Conservation (phyloP, 2,329 filamentous ascomycete genomes). For the Fusarium nematophilum region DNA sequence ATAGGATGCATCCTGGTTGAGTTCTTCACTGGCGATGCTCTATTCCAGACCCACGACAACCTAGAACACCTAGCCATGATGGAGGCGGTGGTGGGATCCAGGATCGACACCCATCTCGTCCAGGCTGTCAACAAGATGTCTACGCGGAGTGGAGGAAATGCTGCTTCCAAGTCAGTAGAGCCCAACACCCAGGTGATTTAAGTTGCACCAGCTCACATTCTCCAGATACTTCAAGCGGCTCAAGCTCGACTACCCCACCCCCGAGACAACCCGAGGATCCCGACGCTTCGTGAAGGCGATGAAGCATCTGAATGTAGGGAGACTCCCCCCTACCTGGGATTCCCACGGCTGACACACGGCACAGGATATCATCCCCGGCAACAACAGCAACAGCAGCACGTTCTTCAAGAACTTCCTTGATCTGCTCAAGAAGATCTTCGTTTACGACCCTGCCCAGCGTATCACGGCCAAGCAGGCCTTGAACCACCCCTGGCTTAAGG, state of each 20-base stretch:
- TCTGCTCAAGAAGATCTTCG: conserved; percentile 73
- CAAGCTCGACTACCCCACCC: conserved; percentile 72
- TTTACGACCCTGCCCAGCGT: conserved; percentile 73
- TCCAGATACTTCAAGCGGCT: conserved; percentile 73
- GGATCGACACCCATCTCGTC: conserved; percentile 70
- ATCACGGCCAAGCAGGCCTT: conserved; percentile 75
- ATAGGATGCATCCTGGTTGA: conserved; percentile 79
- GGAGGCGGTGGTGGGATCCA: conserved; percentile 72
- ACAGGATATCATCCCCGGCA: conserved; percentile 73
- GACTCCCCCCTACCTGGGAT: background rate
- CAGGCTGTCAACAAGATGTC: conserved; percentile 61
- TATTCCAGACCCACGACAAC: conserved; percentile 80
- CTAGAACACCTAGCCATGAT: conserved; percentile 81
- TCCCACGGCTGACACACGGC: conserved; percentile 6
- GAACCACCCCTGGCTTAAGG: conserved; percentile 76
- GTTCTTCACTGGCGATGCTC: conserved; percentile 76
- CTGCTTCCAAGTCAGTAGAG: conserved; percentile 70
- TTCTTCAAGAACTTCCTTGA: conserved; percentile 74
- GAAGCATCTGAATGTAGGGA: conserved; percentile 71
- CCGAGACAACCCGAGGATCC: conserved; percentile 73
- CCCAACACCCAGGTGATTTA: background rate
- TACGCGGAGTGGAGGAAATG: conserved; percentile 67
- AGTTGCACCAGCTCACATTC: conserved; percentile 40
- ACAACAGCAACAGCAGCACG: conserved; percentile 63
- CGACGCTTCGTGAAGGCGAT: conserved; percentile 77